A percentile compares a stretch with the other conserved stretches of the same genome.
These are phyloP conservation scores for Candida caryicola DNA, from an alignment of 805 yeast genomes.

Conservation along the genomic window DNA sequence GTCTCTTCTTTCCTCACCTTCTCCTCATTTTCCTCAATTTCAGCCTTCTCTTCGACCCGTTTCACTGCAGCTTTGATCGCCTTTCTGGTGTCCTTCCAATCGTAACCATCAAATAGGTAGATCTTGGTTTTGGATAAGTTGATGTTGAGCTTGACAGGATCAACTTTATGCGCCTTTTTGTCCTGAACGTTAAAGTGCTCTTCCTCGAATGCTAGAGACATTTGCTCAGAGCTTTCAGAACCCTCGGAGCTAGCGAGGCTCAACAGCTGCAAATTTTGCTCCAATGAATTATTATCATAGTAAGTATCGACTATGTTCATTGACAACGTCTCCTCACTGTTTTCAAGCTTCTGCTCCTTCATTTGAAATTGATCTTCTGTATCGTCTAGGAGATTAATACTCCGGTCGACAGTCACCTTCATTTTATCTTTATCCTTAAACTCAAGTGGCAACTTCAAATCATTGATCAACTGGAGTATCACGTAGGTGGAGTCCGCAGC, in stretches of 20 bases:
- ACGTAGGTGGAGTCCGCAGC: slow-evolving; percentile 88
- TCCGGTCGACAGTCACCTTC: slow-evolving; percentile 32
- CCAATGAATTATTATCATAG: slow-evolving; percentile 14
- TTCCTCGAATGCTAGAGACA: slow-evolving; percentile 20
- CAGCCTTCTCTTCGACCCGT: slow-evolving; percentile 52
- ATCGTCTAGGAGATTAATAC: slow-evolving; percentile 40
- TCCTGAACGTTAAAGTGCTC: slow-evolving; percentile 20
- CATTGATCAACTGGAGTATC: slow-evolving; percentile 62
- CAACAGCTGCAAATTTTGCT: slow-evolving; percentile 26
- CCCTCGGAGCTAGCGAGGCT: slow-evolving; percentile 12
- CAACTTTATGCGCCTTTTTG: slow-evolving; percentile 6
- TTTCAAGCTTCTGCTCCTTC: not conserved
- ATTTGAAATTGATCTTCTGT: slow-evolving; percentile 30
- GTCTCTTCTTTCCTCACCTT: slow-evolving; percentile 5
- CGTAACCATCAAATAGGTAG: slow-evolving; percentile 83
- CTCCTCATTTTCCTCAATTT: slow-evolving; percentile 21
- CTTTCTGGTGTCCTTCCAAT: slow-evolving; percentile 77
- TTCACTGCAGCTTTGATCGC: slow-evolving; percentile 64
- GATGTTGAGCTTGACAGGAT: slow-evolving; percentile 28
- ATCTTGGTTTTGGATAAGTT: slow-evolving; percentile 41
- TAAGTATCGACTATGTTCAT: not conserved
- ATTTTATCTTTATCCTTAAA: slow-evolving; percentile 62
- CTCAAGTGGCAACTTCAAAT: slow-evolving; percentile 65
- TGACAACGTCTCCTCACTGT: not conserved
- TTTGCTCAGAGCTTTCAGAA: slow-evolving; percentile 3